A percentile compares a stretch with the other conserved stretches of the same genome.
Conservation (phyloP, 116 monocot species). For the Phalaenopsis hybrid region DNA sequence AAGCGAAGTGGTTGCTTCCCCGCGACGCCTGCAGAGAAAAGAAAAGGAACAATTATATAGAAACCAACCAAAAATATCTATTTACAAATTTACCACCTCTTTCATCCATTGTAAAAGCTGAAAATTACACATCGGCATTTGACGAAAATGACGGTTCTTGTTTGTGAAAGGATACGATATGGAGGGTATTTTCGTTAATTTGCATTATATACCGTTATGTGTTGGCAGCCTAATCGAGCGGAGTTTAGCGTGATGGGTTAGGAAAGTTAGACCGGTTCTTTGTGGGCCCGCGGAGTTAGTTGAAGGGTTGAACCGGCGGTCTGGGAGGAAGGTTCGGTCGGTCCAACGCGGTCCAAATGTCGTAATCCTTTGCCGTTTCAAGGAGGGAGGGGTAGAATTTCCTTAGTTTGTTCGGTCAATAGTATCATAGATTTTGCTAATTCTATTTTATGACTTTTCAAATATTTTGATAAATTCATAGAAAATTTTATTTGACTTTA, state of each 20-base stretch:
- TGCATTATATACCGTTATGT: not conserved
- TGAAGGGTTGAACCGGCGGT: not conserved
- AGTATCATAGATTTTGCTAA: too few relatives aligned
- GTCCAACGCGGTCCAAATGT: not conserved
- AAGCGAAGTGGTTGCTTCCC: not conserved
- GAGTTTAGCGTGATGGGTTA: not conserved
- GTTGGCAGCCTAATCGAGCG: not conserved
- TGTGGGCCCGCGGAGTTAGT: not conserved
- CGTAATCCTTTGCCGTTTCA: too few relatives aligned
- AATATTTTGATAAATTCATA: too few relatives aligned
- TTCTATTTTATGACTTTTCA: too few relatives aligned
- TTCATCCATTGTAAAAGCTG: too few relatives aligned
- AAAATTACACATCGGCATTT: not conserved
- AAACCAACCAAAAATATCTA: too few relatives aligned
- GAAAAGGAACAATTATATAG: not conserved
- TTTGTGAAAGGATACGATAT: not conserved
- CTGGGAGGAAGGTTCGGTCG: not conserved
- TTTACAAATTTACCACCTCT: too few relatives aligned
- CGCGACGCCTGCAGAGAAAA: conserved; percentile 1
- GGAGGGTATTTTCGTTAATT: not conserved
- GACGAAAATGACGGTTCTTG: not conserved
- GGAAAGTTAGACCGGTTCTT: not conserved
- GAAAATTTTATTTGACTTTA: too few relatives aligned
- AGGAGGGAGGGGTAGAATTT: too few relatives aligned
- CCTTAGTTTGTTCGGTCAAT: too few relatives aligned